Evolutionary conservation across 2,329 filamentous ascomycete genomes (phyloP).

Genomic region (Xylariaceae sp.): DNA sequence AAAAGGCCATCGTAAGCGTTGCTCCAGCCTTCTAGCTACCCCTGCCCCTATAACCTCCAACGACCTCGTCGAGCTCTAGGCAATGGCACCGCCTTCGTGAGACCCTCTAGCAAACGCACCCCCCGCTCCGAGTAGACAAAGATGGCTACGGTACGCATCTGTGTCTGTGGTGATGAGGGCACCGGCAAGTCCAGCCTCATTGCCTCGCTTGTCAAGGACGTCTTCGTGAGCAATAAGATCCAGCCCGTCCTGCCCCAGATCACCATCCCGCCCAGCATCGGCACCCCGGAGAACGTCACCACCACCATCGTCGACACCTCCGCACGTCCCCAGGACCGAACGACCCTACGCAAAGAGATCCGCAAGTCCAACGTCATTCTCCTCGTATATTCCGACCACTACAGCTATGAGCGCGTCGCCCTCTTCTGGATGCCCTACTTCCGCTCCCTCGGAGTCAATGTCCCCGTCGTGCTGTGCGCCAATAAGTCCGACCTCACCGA

Average conservation of each 20-base stretch:
- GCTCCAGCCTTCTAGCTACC: too few relatives aligned
- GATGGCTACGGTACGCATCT: constrained; percentile 69
- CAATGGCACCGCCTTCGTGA: constrained; percentile 20
- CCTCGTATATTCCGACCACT: constrained; percentile 95
- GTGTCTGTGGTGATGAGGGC: constrained; percentile 93
- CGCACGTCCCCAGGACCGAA: constrained; percentile 87
- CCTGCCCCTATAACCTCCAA: neutral
- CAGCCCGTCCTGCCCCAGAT: constrained; percentile 92
- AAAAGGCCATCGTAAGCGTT: too few relatives aligned
- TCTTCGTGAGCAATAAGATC: constrained; percentile 94
- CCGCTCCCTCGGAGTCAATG: constrained; percentile 94
- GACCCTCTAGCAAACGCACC: constrained; percentile 10
- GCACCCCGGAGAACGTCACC: constrained; percentile 92
- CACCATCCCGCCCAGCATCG: constrained; percentile 87
- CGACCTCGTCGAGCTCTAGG: neutral
- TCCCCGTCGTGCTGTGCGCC: constrained; percentile 92
- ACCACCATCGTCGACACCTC: constrained; percentile 98
- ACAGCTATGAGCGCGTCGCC: constrained; percentile 96
- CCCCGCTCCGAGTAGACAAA: constrained; percentile 3
- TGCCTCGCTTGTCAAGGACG: constrained; percentile 92
- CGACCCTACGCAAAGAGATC: constrained; percentile 86
- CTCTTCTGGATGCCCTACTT: constrained; percentile 99
- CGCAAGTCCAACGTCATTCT: constrained; percentile 96
- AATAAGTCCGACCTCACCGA: constrained; percentile 92
- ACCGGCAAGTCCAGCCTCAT: constrained; percentile 93